Percentiles rank a stretch among this genome's conserved stretches.
Evolutionary conservation across 1,284 basidiomycete genomes (phyloP).

Genomic region (Omphalotus olearius): DNA sequence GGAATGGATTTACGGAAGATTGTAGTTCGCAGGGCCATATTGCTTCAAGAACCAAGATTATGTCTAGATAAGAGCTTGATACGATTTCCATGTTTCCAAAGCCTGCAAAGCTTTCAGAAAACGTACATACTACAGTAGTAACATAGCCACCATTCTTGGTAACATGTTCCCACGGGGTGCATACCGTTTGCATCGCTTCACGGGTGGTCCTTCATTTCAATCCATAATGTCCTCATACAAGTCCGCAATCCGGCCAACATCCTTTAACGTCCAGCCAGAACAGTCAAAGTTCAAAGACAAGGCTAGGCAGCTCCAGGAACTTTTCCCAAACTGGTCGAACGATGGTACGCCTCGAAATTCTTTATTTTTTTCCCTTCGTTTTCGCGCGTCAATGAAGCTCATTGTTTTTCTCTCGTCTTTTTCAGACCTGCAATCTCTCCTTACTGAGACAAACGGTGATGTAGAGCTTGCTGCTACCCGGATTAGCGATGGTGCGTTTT

Average conservation of each 20-base stretch:
- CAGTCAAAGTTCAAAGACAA: slow-evolving; percentile 39
- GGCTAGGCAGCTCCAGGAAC: slow-evolving; percentile 65
- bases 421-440: slow-evolving; percentile 71
- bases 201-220: slow-evolving; percentile 12
- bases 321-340: slow-evolving; percentile 74
- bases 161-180: background rate
- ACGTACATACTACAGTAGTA: no score
- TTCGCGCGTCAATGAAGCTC: slow-evolving; percentile 11
- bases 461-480: slow-evolving; percentile 68
- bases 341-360: slow-evolving; percentile 49
- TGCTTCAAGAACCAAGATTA: no score
- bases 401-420: slow-evolving; percentile 2
- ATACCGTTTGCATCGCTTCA: background rate
- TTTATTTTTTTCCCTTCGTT: slow-evolving; percentile 21
- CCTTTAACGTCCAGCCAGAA: slow-evolving; percentile 24
- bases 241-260: slow-evolving; percentile 37
- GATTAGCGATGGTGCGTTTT: slow-evolving; percentile 72
- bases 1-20: no score
- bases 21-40: no score
- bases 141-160: no score
- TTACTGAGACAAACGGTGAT: slow-evolving; percentile 74
- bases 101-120: no score
- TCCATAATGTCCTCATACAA: slow-evolving; percentile 52
- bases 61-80: no score
- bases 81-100: no score